phyloP scores from a whole-genome alignment of 2,329 filamentous ascomycete species.

The Colletotrichum orbiculare region DNA sequence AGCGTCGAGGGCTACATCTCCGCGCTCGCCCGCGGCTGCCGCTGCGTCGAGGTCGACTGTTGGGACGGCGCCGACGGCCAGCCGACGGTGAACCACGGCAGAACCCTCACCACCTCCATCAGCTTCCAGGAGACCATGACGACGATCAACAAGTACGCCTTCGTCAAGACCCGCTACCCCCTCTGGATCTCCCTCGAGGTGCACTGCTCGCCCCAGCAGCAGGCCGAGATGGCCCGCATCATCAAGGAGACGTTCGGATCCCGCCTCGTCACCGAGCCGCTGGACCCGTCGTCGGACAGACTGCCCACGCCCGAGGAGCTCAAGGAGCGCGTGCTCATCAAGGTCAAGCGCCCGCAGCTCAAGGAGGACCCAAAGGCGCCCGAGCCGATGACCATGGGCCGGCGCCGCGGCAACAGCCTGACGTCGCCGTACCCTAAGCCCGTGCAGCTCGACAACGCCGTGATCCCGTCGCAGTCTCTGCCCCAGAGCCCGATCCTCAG shows the following conservation, averaged over 20 bases:
- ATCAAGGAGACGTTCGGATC: slow-evolving; percentile 87
- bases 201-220: slow-evolving; percentile 86
- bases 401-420: slow-evolving; percentile 74
- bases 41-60: slow-evolving; percentile 97
- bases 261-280: slow-evolving; percentile 80
- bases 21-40: slow-evolving; percentile 87
- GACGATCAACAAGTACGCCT: slow-evolving; percentile 95
- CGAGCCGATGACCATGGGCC: slow-evolving; percentile 50
- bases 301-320: slow-evolving; percentile 90
- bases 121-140: slow-evolving; percentile 92
- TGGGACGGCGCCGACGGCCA: slow-evolving; percentile 93
- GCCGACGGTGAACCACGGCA: slow-evolving; percentile 91
- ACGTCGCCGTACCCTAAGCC: slow-evolving; percentile 81
- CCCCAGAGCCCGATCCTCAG: slow-evolving; percentile 65
- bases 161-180: slow-evolving; percentile 86
- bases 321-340: slow-evolving; percentile 86
- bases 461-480: slow-evolving; percentile 62
- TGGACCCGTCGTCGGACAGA: slow-evolving; percentile 74
- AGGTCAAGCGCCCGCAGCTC: slow-evolving; percentile 80
- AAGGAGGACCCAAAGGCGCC: slow-evolving; percentile 51
- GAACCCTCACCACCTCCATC: slow-evolving; percentile 88
- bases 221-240: slow-evolving; percentile 87
- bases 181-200: slow-evolving; percentile 96
- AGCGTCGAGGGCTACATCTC: slow-evolving; percentile 96
- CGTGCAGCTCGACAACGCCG: slow-evolving; percentile 66